Conservation (phyloP, 1,284 basidiomycete genomes). For the Leccinum subrobustum region DNA sequence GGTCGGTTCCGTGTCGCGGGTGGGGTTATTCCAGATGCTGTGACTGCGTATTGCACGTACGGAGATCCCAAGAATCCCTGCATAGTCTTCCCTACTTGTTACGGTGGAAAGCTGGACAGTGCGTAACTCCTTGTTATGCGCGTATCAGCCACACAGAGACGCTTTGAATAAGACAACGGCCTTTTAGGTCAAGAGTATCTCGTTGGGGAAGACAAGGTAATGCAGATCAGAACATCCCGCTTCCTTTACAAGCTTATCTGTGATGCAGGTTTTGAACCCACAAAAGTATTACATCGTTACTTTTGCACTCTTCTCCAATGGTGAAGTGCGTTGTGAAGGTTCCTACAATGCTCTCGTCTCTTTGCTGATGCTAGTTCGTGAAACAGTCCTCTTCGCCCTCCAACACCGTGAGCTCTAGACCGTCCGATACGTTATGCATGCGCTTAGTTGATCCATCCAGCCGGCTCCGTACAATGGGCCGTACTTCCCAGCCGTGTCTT, state of each 20-base stretch:
- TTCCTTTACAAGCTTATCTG: not conserved
- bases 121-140: slow-evolving; percentile 10
- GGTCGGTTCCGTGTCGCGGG: slow-evolving; percentile 38
- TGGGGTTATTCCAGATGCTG: slow-evolving; percentile 38
- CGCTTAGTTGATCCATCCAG: slow-evolving; percentile 26
- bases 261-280: slow-evolving; percentile 44
- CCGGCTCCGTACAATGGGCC: slow-evolving; percentile 47
- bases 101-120: slow-evolving; percentile 38
- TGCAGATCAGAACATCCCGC: not conserved
- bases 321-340: slow-evolving; percentile 43
- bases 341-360: not conserved
- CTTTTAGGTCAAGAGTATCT: slow-evolving; percentile 48
- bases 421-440: not conserved
- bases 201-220: slow-evolving; percentile 50
- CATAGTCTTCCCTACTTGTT: slow-evolving; percentile 42
- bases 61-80: slow-evolving; percentile 38
- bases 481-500: slow-evolving; percentile 48
- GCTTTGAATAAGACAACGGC: slow-evolving; percentile 20
- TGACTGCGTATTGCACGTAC: slow-evolving; percentile 40
- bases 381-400: slow-evolving; percentile 16
- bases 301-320: slow-evolving; percentile 56
- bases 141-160: not conserved
- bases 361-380: not conserved
- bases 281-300: slow-evolving; percentile 55
- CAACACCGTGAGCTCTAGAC: slow-evolving; percentile 20